Conservation (phyloP, 2,329 filamentous ascomycete species). For the Aureobasidium mangrovei region DNA sequence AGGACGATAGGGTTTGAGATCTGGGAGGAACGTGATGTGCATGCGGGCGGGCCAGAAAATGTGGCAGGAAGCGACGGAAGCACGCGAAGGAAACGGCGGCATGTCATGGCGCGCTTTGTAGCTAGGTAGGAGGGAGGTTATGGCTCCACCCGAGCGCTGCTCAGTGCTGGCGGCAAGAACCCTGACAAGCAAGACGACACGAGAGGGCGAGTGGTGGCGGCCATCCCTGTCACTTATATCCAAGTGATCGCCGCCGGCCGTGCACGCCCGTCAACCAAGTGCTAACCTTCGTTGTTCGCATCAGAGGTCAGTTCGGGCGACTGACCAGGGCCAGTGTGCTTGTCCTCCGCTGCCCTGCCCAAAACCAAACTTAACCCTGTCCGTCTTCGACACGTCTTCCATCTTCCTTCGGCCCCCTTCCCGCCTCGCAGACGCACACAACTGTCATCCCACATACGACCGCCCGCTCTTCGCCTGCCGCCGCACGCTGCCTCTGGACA, state of each 20-base stretch:
- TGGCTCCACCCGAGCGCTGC: not conserved
- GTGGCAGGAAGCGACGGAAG: conserved; percentile 11
- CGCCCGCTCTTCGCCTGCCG: no score
- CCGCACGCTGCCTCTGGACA: not conserved
- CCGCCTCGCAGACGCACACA: no score
- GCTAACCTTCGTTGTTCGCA: not conserved
- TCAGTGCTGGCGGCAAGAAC: not conserved
- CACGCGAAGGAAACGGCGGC: conserved; percentile 1
- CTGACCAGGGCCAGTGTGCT: no score
- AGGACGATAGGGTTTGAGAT: conserved; percentile 12
- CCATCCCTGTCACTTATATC: conserved; percentile 12
- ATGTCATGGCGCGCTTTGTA: not conserved
- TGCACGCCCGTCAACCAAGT: conserved; percentile 4
- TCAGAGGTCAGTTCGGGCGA: no score
- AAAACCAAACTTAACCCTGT: no score
- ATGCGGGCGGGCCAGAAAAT: not conserved
- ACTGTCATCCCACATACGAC: no score
- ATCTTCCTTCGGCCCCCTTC: no score
- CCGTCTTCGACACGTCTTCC: no score
- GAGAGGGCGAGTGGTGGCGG: conserved; percentile 6
- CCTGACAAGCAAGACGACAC: conserved; percentile 11
- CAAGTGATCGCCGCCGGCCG: conserved; percentile 6
- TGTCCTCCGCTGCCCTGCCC: no score
- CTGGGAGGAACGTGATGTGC: conserved; percentile 11
- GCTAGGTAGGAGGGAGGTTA: not conserved